phyloP scores from a whole-genome alignment of 2,329 filamentous ascomycete genomes.

The Cytospora paraplurivora region DNA sequence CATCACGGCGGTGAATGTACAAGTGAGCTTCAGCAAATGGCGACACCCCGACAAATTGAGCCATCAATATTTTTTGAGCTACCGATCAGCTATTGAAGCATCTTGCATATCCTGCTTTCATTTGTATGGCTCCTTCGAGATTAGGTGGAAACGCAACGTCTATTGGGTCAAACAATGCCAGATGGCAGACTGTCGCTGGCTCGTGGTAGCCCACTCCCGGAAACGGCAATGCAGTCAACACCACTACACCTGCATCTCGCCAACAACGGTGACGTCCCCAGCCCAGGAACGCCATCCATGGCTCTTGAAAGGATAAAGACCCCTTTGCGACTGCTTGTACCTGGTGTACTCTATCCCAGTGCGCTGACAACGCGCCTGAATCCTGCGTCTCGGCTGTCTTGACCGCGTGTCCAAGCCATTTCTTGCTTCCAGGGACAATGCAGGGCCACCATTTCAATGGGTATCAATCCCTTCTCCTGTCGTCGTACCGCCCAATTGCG shows the following conservation, averaged over 20 bases:
- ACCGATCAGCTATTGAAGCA: slow-evolving; percentile 14
- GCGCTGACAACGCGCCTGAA: slow-evolving; percentile 25
- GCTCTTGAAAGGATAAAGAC: slow-evolving; percentile 3
- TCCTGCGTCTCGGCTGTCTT: slow-evolving; percentile 25
- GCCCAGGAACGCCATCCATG: slow-evolving; percentile 17
- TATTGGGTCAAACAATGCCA: slow-evolving; percentile 46
- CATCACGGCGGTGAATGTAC: slow-evolving; percentile 21
- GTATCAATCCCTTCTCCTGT: slow-evolving; percentile 34
- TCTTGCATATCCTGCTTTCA: slow-evolving; percentile 20
- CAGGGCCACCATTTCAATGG: slow-evolving; percentile 1
- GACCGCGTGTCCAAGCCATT: background rate
- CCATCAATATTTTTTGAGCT: slow-evolving; percentile 2
- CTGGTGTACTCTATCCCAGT: slow-evolving; percentile 1
- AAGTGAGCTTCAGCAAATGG: slow-evolving; percentile 11
- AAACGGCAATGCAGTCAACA: slow-evolving; percentile 28
- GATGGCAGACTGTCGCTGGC: slow-evolving; percentile 51
- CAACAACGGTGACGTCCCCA: slow-evolving; percentile 26
- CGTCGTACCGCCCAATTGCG: slow-evolving; percentile 34
- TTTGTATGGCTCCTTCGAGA: slow-evolving; percentile 17
- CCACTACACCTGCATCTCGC: slow-evolving; percentile 16
- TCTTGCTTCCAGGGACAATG: background rate
- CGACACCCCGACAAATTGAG: background rate
- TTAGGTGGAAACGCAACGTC: slow-evolving; percentile 14
- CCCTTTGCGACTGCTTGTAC: slow-evolving; percentile 9
- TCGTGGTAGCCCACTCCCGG: slow-evolving; percentile 32